Evolutionary conservation across 2,329 filamentous ascomycete species (phyloP), one percentile per base, ranked within the genome.

Genomic region (Cladophialophora bantiana): DNA sequence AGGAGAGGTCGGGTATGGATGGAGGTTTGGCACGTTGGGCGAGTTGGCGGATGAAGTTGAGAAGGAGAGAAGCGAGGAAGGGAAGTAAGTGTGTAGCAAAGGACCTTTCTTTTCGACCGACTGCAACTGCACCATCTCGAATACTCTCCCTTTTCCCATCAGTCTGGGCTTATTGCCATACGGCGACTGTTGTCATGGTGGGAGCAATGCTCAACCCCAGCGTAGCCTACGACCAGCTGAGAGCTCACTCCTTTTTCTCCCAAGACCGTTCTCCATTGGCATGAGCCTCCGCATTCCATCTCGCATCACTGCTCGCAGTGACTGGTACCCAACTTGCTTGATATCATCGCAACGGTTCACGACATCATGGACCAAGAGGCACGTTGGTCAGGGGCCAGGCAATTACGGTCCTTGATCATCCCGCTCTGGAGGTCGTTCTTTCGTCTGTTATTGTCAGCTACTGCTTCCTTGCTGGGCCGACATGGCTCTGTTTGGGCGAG

Each of bases 21-120:
- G 86, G 84, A 83, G 82, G 71, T 88, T 89, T 74, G 79, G 82
- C 48, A 88, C 82, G 0, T 74, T 90, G 68, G 83, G 79, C 1
- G 86, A 88, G 57, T 84, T 90, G 82, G 88, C 87, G 0, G 84
- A 85, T 76, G 83, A 83, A 12, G 82, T 85, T 7, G 67, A 68
- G 56, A 63, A 42, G 34, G 58, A 68, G 60, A 45, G 55, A 31
- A 15, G 42, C 6, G 54, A 48, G 48, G 42, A 59, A 34, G 40
- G 45, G 20, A 53, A 58, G 55, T 54, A 50, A 35, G 36, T n/a
- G 35, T n/a, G 32, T 35, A 7, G 10, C 15, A 58, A 20, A 2
- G 55, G 35, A 42, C 7, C 42, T 9, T 48, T 7, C 6, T 48
- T 20, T 12, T 48, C n/a, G 10, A 20, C 20, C 6, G 3, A 48